Evolutionary conservation across 202 grass and related monocot genomes (phyloP).

Genomic region (Brachypodium distachyon): DNA sequence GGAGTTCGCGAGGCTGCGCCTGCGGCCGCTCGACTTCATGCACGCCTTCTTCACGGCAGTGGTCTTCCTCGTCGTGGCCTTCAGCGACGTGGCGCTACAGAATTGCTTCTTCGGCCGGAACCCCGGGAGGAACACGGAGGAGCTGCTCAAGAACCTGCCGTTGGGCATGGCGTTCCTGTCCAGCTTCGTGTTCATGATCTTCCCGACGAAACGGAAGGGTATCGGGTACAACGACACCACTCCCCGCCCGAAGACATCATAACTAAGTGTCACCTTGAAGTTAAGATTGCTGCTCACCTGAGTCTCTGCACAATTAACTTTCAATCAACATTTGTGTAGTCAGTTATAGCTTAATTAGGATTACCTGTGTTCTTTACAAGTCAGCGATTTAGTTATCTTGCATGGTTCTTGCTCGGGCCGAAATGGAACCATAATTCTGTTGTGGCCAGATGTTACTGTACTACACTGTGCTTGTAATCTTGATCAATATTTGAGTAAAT

Average conservation of each 20-base stretch:
- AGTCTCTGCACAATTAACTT: no score
- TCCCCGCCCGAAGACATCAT: not conserved
- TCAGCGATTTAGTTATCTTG: no score
- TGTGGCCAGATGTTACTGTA: no score
- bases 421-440: no score
- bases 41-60: conserved; percentile 24
- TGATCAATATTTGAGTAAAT: no score
- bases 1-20: not conserved
- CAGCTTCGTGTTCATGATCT: conserved; percentile 31
- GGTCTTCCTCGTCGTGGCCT: conserved; percentile 22
- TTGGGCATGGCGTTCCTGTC: conserved; percentile 22
- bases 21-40: conserved; percentile 17
- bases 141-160: conserved; percentile 23
- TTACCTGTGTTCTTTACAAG: no score
- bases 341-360: no score
- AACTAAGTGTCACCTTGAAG: no score
- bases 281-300: no score
- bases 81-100: conserved; percentile 18
- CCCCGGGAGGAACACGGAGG: not conserved
- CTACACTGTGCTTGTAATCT: no score
- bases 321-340: no score
- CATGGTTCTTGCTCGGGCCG: no score
- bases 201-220: conserved; percentile 31
- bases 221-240: conserved; percentile 22
- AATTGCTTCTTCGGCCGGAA: conserved; percentile 30